phyloP scores from a whole-genome alignment of 2,329 filamentous ascomycete species.

The Cladophialophora immunda region DNA sequence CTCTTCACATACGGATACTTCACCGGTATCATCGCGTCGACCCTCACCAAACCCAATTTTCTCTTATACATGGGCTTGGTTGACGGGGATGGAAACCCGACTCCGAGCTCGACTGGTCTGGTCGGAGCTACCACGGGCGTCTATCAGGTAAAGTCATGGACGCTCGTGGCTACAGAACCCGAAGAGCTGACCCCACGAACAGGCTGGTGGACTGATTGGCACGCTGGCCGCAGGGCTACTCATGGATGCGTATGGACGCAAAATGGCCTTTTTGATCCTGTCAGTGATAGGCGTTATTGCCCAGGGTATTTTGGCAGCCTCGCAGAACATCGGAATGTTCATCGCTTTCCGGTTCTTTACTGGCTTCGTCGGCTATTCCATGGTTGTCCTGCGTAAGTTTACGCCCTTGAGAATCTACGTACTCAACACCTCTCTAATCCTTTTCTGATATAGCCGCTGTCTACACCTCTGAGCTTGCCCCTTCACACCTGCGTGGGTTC shows the following conservation, averaged over 20 bases:
- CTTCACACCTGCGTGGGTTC: constrained; percentile 23
- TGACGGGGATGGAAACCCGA: constrained; percentile 12
- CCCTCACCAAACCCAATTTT: constrained; percentile 20
- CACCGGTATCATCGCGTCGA: constrained; percentile 23
- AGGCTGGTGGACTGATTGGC: constrained; percentile 51
- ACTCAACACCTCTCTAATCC: too few relatives aligned
- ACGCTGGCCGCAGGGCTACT: too few relatives aligned
- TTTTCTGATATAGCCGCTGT: constrained; percentile 38
- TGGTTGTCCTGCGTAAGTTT: too few relatives aligned
- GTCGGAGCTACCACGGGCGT: constrained; percentile 27
- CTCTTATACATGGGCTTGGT: constrained; percentile 22
- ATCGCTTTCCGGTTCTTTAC: constrained; percentile 51
- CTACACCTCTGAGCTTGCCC: constrained; percentile 24
- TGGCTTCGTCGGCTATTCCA: too few relatives aligned
- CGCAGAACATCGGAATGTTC: constrained; percentile 23
- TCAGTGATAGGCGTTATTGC: too few relatives aligned
- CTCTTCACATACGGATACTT: constrained; percentile 14
- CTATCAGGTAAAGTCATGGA: constrained; percentile 18
- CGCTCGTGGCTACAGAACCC: background rate
- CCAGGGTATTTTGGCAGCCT: constrained; percentile 46
- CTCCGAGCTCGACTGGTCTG: background rate
- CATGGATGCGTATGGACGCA: too few relatives aligned
- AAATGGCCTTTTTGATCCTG: too few relatives aligned
- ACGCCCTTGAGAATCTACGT: too few relatives aligned
- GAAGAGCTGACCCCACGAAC: too few relatives aligned